Evolutionary conservation across 345 rosid genomes (phyloP), one percentile per base, ranked within the genome.

Genomic region (Ceriops tagal): DNA sequence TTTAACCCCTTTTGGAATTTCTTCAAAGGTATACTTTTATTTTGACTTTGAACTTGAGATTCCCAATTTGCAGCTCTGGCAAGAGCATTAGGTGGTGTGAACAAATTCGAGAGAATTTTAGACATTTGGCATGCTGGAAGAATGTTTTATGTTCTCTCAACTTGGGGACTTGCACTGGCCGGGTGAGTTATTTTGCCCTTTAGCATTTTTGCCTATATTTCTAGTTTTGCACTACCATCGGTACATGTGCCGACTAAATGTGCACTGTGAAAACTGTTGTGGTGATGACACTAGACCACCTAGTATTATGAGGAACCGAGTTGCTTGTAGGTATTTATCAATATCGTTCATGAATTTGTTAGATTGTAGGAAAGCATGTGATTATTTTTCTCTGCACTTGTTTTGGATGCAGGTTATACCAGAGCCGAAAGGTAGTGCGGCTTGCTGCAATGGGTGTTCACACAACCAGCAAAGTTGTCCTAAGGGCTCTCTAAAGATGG

Each of bases 91-190:
- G 82, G 78, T 64, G 78, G 88, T 27, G 71, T 82, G 68, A 82
- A 89, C 87, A 91, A 85, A 71, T 71, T 88, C 72, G 97, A 88
- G 83, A 89, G 72, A 77, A 71, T 87, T 43, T 73, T 93, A 26
- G 79, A 74, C 78, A 85, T 91, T 73, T 93, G 99, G 97, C 90
- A 89, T 74, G 97, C 93, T 13, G 96, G 97, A 47, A 83, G 76
- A 74, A 68, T 89, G 85, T 89, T 91, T 75, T 91, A 93, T 72
- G 65, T 91, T 15, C 76, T 93, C 27, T 81, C 96, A 53, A 89
- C 96, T 3, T 91, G 93, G 97, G 98, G 97, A 62, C 92, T 93
- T 39, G 87, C 97, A 9, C 72, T 89, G 43, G 83, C 84, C 61
- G 97, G 99, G 99, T 93, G 71, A 69, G 83, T 21, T 77, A 28